Base-by-base conservation (phyloP, 192 early-diverging fungal species). In the Cetraspora pellucida region DNA sequence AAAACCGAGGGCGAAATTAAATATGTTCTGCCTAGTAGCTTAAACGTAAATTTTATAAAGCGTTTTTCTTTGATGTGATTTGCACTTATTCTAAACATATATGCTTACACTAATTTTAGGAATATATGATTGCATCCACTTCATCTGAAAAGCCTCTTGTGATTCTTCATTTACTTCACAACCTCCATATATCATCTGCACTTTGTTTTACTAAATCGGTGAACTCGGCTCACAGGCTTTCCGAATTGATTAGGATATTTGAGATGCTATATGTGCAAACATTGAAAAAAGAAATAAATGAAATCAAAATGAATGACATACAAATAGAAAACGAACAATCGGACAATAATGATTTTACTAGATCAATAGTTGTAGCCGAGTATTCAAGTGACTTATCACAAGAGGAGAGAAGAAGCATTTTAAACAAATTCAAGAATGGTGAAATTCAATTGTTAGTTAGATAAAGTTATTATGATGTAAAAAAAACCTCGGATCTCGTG, bases 131-230 rank as follows among this genome's bases (percentile, higher is more conserved):
- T 14, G 83, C 90, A 1, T 86, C 87, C 55, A 77, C 85, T 16
- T 84, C 86, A 0, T 88, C 85, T 9, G 83, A 92, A 65, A 97
- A 97, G 79, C 96, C 97, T 13, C 81, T 99, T 67, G 84, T 90
- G 79, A 85, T 99, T 44, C 79, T 97, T 19, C 91, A 97, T 74
- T 67, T 98, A 66, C 82, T 98, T 44, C 87, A 90, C 78, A 86
- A 91, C 59, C 80, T 82, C 10, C 74, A 85, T 3, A 80, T 93
- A 68, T 82, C 84, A 10, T 84, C 87, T 10, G 92, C 87, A 3
- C 83, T 93, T 74, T 97, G 88, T 79, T 99, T 99, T 80, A 93
- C 94, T 43, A 93, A 94, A 77, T 95, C 93, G 3, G 91, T 97
- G 19, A 95, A 99, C 75, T 87, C 95, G 0, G 93, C 97, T 8